Conservation (phyloP, 331 rosid species). For the Quercus tomentella region DNA sequence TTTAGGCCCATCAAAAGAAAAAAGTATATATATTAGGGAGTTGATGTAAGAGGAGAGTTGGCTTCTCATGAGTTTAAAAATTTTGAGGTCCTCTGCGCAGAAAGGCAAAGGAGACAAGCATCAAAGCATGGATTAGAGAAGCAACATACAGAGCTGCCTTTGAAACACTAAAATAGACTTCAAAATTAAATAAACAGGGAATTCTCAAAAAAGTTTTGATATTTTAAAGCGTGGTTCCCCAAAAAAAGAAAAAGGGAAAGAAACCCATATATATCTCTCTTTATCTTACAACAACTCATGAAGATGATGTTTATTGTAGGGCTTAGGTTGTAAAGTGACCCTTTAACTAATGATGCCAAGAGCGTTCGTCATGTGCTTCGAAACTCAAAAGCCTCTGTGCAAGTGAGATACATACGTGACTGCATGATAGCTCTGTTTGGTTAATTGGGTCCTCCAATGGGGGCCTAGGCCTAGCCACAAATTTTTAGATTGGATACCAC, state of each 20-base stretch:
- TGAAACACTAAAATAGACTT: background rate
- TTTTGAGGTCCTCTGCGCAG: background rate
- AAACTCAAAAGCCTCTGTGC: background rate
- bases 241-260: slow-evolving; percentile 3
- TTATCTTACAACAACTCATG: slow-evolving; percentile 28
- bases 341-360: slow-evolving; percentile 22
- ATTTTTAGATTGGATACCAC: background rate
- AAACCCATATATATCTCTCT: background rate
- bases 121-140: background rate
- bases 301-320: slow-evolving; percentile 31
- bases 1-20: background rate
- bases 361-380: slow-evolving; percentile 38
- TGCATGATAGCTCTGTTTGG: slow-evolving; percentile 2
- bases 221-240: slow-evolving; percentile 22
- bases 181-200: background rate
- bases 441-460: background rate
- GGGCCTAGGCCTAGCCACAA: background rate
- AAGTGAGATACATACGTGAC: background rate
- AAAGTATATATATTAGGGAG: background rate
- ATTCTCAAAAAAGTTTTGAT: background rate
- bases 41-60: background rate
- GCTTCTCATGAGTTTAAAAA: background rate
- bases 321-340: slow-evolving; percentile 45
- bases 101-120: background rate
- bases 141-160: background rate